phyloP scores from a whole-genome alignment of 805 yeast genomes.

The Candida chilensis region DNA sequence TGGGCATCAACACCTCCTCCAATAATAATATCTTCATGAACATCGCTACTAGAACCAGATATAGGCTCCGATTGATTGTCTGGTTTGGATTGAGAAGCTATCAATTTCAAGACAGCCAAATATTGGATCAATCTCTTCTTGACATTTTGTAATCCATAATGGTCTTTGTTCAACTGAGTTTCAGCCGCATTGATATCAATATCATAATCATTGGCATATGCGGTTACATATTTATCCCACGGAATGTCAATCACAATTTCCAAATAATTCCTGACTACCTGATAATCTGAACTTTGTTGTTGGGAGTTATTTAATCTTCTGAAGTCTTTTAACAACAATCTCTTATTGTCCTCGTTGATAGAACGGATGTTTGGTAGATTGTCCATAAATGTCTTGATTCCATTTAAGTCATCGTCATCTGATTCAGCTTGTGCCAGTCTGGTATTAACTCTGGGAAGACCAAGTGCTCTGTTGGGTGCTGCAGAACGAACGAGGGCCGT shows the following conservation, averaged over 20 bases:
- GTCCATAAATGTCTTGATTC: slow-evolving; percentile 24
- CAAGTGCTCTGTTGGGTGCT: neutral
- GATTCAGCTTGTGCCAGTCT: slow-evolving; percentile 4
- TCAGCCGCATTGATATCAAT: slow-evolving; percentile 46
- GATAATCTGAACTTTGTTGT: slow-evolving; percentile 53
- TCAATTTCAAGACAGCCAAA: slow-evolving; percentile 64
- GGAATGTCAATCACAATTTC: slow-evolving; percentile 62
- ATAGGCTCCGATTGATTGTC: slow-evolving; percentile 13
- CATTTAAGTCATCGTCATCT: slow-evolving; percentile 25
- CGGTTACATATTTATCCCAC: slow-evolving; percentile 32
- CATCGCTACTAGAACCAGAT: too few relatives aligned
- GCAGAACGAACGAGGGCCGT: neutral
- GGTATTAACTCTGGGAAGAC: slow-evolving; percentile 1
- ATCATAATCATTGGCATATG: slow-evolving; percentile 25
- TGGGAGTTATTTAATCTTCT: slow-evolving; percentile 46
- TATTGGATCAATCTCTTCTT: slow-evolving; percentile 73
- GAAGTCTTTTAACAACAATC: slow-evolving; percentile 37
- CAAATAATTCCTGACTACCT: slow-evolving; percentile 53
- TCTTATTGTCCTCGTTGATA: slow-evolving; percentile 25
- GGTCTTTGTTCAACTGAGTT: slow-evolving; percentile 61
- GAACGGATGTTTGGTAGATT: slow-evolving; percentile 22
- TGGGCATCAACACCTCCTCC: slow-evolving; percentile 1
- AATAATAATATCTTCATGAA: too few relatives aligned
- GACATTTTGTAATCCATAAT: slow-evolving; percentile 66
- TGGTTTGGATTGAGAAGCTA: slow-evolving; percentile 22